phyloP scores from a whole-genome alignment of 805 yeast species.

The Starmerella bombi region DNA sequence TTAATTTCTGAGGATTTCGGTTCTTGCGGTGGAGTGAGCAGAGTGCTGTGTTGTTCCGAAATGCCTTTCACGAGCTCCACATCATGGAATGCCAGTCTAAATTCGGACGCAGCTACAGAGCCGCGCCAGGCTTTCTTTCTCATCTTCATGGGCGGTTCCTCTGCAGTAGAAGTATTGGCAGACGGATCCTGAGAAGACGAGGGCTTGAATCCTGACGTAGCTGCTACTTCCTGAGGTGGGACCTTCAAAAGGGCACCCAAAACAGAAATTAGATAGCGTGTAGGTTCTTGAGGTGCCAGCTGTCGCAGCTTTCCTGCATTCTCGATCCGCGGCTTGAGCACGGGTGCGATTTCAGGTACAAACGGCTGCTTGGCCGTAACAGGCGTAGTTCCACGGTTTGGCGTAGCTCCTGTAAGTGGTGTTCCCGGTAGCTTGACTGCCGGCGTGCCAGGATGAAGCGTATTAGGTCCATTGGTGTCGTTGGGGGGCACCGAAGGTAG shows the following conservation, averaged over 20 bases:
- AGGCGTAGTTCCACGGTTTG: slow-evolving; percentile 12
- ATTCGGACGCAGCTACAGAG: slow-evolving; percentile 25
- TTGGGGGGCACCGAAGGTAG: background rate
- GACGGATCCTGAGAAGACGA: slow-evolving; percentile 13
- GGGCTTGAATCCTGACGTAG: slow-evolving; percentile 3
- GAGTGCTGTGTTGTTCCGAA: slow-evolving; percentile 7
- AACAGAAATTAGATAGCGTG: slow-evolving; percentile 25
- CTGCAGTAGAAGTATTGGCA: background rate
- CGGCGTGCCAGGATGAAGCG: too few species aligned
- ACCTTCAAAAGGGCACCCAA: slow-evolving; percentile 28
- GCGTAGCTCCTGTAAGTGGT: slow-evolving; percentile 7
- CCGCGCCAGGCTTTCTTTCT: slow-evolving; percentile 14
- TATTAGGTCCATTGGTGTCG: slow-evolving; percentile 1
- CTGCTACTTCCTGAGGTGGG: slow-evolving; percentile 23
- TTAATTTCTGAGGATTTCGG: background rate
- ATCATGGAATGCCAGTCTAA: slow-evolving; percentile 26
- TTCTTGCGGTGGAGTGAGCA: slow-evolving; percentile 19
- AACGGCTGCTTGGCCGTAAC: slow-evolving; percentile 13
- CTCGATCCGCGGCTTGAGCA: slow-evolving; percentile 18
- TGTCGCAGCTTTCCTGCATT: slow-evolving; percentile 22
- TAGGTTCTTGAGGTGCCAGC: slow-evolving; percentile 24
- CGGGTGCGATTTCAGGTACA: slow-evolving; percentile 8
- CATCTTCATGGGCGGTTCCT: slow-evolving; percentile 6
- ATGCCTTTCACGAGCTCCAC: slow-evolving; percentile 23
- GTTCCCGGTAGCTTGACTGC: background rate